These are phyloP conservation scores for Mycena maculata DNA, from an alignment of 768 basidiomycete genomes.

Conservation along the genomic window DNA sequence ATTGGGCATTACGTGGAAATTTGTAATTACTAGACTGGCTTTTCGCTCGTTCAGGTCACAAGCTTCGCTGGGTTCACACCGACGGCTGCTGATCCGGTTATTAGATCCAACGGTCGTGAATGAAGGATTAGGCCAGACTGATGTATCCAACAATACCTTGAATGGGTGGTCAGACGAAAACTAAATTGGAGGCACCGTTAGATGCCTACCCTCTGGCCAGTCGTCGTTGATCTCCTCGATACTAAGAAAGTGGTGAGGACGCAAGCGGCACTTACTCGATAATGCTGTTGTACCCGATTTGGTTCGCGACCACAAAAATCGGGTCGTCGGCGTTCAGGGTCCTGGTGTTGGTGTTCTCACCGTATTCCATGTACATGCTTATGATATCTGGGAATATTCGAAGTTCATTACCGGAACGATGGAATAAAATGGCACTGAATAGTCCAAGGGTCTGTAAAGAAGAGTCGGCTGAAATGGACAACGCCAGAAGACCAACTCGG, in stretches of 20 bases:
- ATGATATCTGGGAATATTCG: slow-evolving; percentile 35
- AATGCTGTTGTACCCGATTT: slow-evolving; percentile 43
- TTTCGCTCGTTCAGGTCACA: background rate
- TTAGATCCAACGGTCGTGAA: too few relatives aligned
- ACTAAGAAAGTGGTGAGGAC: background rate
- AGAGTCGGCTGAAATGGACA: slow-evolving; percentile 51
- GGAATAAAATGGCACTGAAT: background rate
- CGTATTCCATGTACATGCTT: slow-evolving; percentile 43
- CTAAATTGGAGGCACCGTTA: background rate
- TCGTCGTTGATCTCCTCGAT: slow-evolving; percentile 43
- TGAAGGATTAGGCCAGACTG: too few relatives aligned
- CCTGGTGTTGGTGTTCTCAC: slow-evolving; percentile 42
- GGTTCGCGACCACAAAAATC: slow-evolving; percentile 40
- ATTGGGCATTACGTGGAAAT: background rate
- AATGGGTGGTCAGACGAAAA: background rate
- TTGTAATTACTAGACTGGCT: background rate
- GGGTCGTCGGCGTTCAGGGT: slow-evolving; percentile 46
- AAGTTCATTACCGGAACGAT: background rate
- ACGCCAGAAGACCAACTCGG: slow-evolving; percentile 39
- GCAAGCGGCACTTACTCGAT: slow-evolving; percentile 26
- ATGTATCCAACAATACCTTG: slow-evolving; percentile 26
- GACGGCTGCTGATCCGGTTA: too few relatives aligned
- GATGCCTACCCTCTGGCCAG: slow-evolving; percentile 41
- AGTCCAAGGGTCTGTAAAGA: slow-evolving; percentile 53
- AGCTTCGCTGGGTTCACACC: background rate